phyloP scores from a whole-genome alignment of 306 rosid species.

The Delonix regia region DNA sequence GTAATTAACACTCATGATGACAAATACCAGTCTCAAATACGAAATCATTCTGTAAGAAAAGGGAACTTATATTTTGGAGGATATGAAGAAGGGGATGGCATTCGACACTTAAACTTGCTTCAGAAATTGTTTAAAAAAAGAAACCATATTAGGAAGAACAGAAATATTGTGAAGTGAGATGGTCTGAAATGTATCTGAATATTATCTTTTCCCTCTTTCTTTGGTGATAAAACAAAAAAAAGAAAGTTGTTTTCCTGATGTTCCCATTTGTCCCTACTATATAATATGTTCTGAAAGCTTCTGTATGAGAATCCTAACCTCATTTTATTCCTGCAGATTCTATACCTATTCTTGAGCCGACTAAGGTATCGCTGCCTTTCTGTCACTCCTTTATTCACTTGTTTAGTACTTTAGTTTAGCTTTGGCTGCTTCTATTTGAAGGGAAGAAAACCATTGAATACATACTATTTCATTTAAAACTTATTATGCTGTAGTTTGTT shows the following conservation, averaged over 20 bases:
- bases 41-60: not conserved
- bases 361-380: constrained; percentile 30
- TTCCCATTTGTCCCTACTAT: not conserved
- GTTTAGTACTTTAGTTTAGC: not conserved
- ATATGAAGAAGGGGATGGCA: not conserved
- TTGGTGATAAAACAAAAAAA: not conserved
- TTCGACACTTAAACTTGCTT: not conserved
- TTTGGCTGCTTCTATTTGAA: constrained; percentile 16
- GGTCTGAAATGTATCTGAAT: not conserved
- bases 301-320: not conserved
- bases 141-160: not conserved
- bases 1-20: not conserved
- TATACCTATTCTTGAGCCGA: constrained; percentile 24
- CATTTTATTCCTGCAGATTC: constrained; percentile 40
- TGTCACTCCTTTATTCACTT: not conserved
- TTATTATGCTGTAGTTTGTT: not conserved
- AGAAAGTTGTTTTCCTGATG: not conserved
- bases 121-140: not conserved
- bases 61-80: not conserved
- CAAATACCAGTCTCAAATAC: not conserved
- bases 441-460: constrained; percentile 9
- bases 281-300: not conserved
- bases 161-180: not conserved
- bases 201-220: not conserved
- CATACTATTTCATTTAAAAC: not conserved